Evolutionary conservation across 345 rosid genomes (phyloP), one percentile per base, ranked within the genome.

Genomic region (Hypericum androsaemum): DNA sequence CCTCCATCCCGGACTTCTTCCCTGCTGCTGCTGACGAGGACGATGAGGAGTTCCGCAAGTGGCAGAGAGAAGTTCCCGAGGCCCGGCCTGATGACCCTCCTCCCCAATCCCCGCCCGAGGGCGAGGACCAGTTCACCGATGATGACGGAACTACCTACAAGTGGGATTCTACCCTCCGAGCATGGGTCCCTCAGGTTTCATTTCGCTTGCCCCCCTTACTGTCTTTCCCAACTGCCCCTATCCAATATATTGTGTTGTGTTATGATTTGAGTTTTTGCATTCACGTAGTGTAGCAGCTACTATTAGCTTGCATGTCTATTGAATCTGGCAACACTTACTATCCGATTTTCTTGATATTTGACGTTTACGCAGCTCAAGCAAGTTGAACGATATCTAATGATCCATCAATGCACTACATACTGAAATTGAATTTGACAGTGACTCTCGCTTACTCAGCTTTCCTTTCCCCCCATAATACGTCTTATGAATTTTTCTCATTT

Each of bases 131-230:
- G 79, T 92, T 92, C 65, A 77, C 82, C 0, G 95, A 92, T 76
- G 98, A 92, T 64, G 97, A 85, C 71, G 97, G 97, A 32, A 89
- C 94, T 49, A 71, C 53, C 43, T 88, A 92, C 73, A 85, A 79
- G 78, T 88, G 97, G 97, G 75, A 88, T 72, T 68, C 67, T 66
- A 49, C 69, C 61, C 75, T 76, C 56, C 74, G 86, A 68, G 95
- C 71, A 59, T 92, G 95, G 88, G 97, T 67, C 76, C 97, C 97
- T 63, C 94, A 88, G 97, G 99, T 92, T 58, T 37, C 5, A 28
- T 49, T 56, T 38, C 37, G 64, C n/a, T 61, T 9, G 22, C 35
- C 11, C 15, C 8, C 13, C 46, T 43, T 43, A 14, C 10, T 10
- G 11, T 43, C 6, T 10, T 43, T 5, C 6, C 6, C 8, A 5